phyloP scores from a whole-genome alignment of 768 basidiomycete genomes.

The Trametes cubensis region DNA sequence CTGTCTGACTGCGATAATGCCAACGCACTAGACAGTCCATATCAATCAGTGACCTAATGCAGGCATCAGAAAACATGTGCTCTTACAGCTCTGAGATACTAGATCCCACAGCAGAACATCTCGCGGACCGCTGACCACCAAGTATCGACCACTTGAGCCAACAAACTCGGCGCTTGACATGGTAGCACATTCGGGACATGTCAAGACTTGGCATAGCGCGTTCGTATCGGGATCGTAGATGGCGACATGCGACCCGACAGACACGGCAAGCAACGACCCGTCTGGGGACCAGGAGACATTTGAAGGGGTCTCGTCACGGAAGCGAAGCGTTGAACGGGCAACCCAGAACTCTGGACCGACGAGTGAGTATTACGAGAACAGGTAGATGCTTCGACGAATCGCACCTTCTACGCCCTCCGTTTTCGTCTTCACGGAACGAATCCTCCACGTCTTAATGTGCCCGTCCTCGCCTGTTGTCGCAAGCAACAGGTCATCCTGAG shows the following conservation, averaged over 20 bases:
- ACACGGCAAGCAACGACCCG: constrained; percentile 79
- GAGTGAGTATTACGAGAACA: background rate
- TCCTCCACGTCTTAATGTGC: constrained; percentile 79
- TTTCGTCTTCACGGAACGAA: constrained; percentile 50
- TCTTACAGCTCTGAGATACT: constrained; percentile 60
- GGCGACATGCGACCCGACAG: constrained; percentile 65
- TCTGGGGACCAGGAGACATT: constrained; percentile 82
- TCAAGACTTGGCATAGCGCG: constrained; percentile 59
- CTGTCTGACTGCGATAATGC: constrained; percentile 45
- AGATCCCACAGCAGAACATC: constrained; percentile 76
- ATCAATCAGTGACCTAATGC: background rate
- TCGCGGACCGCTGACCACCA: constrained; percentile 54
- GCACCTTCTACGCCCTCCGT: constrained; percentile 57
- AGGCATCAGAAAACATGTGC: constrained; percentile 5
- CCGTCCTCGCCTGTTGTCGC: constrained; percentile 79
- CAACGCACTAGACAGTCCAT: constrained; percentile 56
- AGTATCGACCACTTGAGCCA: constrained; percentile 69
- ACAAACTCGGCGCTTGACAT: constrained; percentile 62
- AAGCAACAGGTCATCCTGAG: constrained; percentile 45
- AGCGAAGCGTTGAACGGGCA: constrained; percentile 69
- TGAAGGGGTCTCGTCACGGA: constrained; percentile 67
- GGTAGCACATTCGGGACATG: constrained; percentile 53
- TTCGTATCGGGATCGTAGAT: constrained; percentile 75
- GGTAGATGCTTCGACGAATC: constrained; percentile 10
- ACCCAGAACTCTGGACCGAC: constrained; percentile 69